Conservation (phyloP, 805 yeast species). For the Zygotorulaspora chibaensis region DNA sequence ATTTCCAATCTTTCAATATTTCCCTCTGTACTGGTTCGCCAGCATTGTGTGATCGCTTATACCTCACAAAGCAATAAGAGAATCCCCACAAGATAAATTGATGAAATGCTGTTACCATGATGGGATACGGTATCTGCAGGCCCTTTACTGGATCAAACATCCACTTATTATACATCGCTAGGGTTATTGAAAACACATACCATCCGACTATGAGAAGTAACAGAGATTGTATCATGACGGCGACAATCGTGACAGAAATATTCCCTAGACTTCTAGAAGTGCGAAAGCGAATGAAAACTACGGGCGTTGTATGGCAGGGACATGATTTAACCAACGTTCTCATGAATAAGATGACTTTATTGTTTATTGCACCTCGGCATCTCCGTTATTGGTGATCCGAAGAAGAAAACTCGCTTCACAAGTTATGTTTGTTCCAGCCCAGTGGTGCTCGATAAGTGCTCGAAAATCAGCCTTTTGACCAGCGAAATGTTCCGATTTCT, state of each 20-base stretch:
- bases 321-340: too few species aligned
- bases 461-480: too few species aligned
- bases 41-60: slow-evolving; percentile 1
- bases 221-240: slow-evolving; percentile 9
- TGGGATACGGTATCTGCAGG: slow-evolving; percentile 75
- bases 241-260: slow-evolving; percentile 1
- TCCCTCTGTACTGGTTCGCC: background rate
- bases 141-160: slow-evolving; percentile 76
- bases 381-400: too few species aligned
- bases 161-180: slow-evolving; percentile 90
- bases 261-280: too few species aligned
- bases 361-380: too few species aligned
- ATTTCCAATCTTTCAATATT: slow-evolving; percentile 25
- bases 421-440: too few species aligned
- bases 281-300: background rate
- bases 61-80: slow-evolving; percentile 39
- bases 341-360: too few species aligned
- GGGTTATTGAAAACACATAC: slow-evolving; percentile 65
- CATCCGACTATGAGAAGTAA: slow-evolving; percentile 44
- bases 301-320: too few species aligned
- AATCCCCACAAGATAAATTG: slow-evolving; percentile 65
- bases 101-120: slow-evolving; percentile 79
- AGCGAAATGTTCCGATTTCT: too few species aligned
- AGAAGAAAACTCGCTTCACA: too few species aligned
- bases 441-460: too few species aligned